Conservation (phyloP, 345 rosid genomes). For the Gossypium sturtianum region DNA sequence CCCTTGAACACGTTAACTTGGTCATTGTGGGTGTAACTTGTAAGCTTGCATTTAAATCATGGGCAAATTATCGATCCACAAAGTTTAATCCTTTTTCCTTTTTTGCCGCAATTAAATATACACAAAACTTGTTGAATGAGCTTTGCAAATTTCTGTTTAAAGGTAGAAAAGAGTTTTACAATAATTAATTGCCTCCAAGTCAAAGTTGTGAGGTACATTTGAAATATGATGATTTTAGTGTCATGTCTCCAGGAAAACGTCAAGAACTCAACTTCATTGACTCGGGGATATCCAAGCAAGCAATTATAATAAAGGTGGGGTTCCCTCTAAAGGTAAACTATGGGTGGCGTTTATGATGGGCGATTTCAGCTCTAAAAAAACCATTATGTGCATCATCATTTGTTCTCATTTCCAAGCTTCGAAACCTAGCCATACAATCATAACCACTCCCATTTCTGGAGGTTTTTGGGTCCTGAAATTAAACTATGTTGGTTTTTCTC, state of each 20-base stretch:
- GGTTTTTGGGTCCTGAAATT: too few species aligned
- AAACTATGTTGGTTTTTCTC: too few species aligned
- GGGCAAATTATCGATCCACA: not conserved
- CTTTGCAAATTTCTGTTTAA: too few species aligned
- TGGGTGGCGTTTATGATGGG: too few species aligned
- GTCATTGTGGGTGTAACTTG: not conserved
- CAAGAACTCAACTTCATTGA: conserved; percentile 19
- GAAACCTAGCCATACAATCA: not conserved
- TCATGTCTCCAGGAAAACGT: conserved; percentile 5
- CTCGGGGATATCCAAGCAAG: conserved; percentile 6
- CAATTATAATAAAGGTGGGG: not conserved
- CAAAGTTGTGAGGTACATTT: not conserved
- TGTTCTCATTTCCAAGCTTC: not conserved
- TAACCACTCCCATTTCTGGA: not conserved
- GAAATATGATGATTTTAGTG: conserved; percentile 6
- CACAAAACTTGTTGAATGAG: too few species aligned
- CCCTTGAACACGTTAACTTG: not conserved
- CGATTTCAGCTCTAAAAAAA: too few species aligned
- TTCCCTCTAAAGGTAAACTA: conserved; percentile 3
- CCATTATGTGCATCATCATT: not conserved
- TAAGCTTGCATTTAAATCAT: not conserved
- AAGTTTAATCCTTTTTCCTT: not conserved
- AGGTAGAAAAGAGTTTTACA: too few species aligned
- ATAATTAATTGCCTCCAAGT: not conserved
- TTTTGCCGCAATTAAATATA: not conserved